These are phyloP conservation scores for Nicotiana noctiflora DNA, from an alignment of 257 asterid species.

Conservation along the genomic window DNA sequence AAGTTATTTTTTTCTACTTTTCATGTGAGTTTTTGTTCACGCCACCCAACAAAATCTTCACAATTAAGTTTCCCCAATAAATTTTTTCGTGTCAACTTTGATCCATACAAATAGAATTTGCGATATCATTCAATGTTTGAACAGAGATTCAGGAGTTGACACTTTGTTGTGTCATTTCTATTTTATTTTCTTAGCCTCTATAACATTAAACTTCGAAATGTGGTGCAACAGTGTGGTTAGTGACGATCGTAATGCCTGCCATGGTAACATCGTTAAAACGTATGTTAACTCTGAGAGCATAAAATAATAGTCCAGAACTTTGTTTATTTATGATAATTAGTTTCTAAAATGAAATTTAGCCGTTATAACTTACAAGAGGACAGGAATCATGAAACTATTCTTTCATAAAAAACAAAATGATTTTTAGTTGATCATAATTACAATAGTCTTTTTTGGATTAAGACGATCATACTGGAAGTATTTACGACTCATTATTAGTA, in stretches of 20 bases:
- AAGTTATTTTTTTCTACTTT: too few species aligned
- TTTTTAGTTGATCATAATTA: background rate
- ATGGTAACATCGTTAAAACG: background rate
- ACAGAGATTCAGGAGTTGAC: background rate
- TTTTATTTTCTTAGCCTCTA: too few species aligned
- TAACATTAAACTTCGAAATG: background rate
- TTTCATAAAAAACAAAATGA: background rate
- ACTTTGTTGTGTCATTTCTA: background rate
- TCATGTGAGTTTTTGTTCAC: too few species aligned
- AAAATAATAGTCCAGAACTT: background rate
- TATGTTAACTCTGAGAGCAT: background rate
- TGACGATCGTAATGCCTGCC: background rate
- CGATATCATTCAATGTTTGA: background rate
- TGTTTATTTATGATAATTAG: background rate
- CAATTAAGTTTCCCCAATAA: background rate
- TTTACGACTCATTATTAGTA: too few species aligned
- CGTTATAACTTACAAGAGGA: background rate
- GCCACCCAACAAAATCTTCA: background rate
- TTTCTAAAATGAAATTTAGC: background rate
- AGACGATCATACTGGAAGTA: too few species aligned
- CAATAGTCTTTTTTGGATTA: too few species aligned
- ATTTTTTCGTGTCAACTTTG: background rate
- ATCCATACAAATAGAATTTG: too few species aligned
- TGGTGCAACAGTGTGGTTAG: background rate
- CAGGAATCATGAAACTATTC: background rate